Evolutionary conservation across 2,329 filamentous ascomycete species (phyloP).

Genomic region (Thelonectria olida): DNA sequence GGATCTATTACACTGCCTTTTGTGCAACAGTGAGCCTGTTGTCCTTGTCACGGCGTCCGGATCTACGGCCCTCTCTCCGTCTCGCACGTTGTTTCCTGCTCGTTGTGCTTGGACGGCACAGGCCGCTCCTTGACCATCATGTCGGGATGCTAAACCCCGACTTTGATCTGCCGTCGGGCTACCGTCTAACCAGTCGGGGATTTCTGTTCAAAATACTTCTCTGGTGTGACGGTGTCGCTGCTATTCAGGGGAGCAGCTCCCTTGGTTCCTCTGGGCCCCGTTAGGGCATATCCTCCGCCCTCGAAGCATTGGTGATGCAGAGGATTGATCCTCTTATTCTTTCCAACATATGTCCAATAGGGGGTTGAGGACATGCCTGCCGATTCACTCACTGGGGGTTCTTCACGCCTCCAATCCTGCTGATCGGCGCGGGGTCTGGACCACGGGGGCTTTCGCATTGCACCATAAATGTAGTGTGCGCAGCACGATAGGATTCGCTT

Average conservation of each 20-base stretch:
- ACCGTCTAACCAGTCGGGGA: slow-evolving; percentile 25
- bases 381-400: background rate
- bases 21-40: slow-evolving; percentile 25
- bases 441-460: background rate
- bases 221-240: slow-evolving; percentile 8
- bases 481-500: background rate
- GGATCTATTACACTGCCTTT: slow-evolving; percentile 28
- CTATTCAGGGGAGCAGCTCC: slow-evolving; percentile 3
- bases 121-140: slow-evolving; percentile 4
- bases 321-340: slow-evolving; percentile 1
- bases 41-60: slow-evolving; percentile 14
- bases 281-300: background rate
- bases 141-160: background rate
- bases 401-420: background rate
- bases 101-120: background rate
- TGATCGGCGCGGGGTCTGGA: slow-evolving; percentile 6
- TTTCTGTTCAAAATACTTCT: slow-evolving; percentile 19
- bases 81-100: background rate
- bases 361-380: background rate
- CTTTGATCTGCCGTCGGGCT: slow-evolving; percentile 11
- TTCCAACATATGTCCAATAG: background rate
- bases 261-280: background rate
- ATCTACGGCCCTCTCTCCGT: slow-evolving; percentile 20
- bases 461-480: slow-evolving; percentile 5
- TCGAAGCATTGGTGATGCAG: background rate